Conservation (phyloP, 345 rosid species). For the Eucalyptus sp. region DNA sequence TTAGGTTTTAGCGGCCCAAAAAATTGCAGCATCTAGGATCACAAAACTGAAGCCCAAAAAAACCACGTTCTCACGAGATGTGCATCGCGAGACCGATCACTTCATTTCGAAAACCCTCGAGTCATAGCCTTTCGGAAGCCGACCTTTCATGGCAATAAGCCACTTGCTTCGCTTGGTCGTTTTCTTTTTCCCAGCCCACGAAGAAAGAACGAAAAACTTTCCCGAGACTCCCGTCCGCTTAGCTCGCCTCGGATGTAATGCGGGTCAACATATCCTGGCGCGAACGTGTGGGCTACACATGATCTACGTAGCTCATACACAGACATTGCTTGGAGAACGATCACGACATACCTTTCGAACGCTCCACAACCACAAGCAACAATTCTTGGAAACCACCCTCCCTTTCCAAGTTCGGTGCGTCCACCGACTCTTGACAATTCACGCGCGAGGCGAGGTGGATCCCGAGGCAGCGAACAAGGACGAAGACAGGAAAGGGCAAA, state of each 20-base stretch:
- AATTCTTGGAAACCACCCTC: neutral
- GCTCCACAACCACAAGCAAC: neutral
- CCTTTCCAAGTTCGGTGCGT: neutral
- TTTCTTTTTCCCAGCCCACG: neutral
- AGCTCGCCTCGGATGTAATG: neutral
- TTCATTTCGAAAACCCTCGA: neutral
- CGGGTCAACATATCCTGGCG: neutral
- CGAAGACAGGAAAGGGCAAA: neutral
- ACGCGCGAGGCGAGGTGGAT: neutral
- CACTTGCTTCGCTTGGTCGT: neutral
- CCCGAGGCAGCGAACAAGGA: neutral
- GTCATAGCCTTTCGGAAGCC: neutral
- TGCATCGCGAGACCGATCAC: neutral
- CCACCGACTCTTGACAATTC: neutral
- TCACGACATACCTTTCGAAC: neutral
- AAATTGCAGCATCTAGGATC: neutral
- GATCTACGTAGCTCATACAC: neutral
- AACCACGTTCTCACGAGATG: neutral
- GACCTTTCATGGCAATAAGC: neutral
- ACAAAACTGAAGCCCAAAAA: neutral
- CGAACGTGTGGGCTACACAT: neutral
- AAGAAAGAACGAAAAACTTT: neutral
- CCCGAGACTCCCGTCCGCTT: neutral
- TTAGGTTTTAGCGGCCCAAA: neutral
- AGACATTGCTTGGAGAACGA: neutral